Conservation (phyloP, 805 yeast genomes). For the Kazachstania africana region DNA sequence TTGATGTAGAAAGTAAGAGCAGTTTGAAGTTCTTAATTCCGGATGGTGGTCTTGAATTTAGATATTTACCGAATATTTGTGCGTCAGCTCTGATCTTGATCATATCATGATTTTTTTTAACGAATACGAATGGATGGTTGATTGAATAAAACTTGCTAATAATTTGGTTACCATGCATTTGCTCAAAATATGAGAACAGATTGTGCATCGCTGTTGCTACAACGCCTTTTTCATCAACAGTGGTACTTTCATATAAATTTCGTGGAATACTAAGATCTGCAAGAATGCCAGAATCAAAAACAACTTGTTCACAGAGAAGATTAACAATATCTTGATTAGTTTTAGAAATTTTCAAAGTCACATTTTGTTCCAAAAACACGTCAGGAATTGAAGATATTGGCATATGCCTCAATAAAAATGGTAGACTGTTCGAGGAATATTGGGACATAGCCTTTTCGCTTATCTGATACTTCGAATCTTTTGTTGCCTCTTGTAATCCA, state of each 20-base stretch:
- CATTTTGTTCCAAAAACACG: conserved; percentile 26
- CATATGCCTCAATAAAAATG: conserved; percentile 53
- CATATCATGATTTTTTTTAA: conserved; percentile 23
- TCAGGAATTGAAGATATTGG: conserved; percentile 54
- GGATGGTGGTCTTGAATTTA: conserved; percentile 44
- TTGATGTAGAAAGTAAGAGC: conserved; percentile 31
- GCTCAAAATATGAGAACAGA: conserved; percentile 15
- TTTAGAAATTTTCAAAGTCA: conserved; percentile 8
- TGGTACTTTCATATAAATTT: conserved; percentile 28
- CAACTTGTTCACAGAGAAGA: conserved; percentile 21
- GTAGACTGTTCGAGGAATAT: conserved; percentile 40
- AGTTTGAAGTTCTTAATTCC: conserved; percentile 42
- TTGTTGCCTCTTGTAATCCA: neutral
- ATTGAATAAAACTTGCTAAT: conserved; percentile 16
- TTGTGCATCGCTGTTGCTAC: conserved; percentile 11
- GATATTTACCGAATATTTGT: conserved; percentile 43
- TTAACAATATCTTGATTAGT: conserved; percentile 16
- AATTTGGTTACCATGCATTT: conserved; percentile 18
- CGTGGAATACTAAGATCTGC: conserved; percentile 45
- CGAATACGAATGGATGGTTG: conserved; percentile 21
- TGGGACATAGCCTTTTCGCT: neutral
- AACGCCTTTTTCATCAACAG: conserved; percentile 11
- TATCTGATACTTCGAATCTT: neutral
- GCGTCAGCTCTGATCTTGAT: conserved; percentile 36
- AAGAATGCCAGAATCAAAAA: conserved; percentile 34